Percentiles rank a stretch among this genome's conserved stretches.
phyloP scores from a whole-genome alignment of 495 filamentous ascomycete genomes.

The Neurospora pannonica region DNA sequence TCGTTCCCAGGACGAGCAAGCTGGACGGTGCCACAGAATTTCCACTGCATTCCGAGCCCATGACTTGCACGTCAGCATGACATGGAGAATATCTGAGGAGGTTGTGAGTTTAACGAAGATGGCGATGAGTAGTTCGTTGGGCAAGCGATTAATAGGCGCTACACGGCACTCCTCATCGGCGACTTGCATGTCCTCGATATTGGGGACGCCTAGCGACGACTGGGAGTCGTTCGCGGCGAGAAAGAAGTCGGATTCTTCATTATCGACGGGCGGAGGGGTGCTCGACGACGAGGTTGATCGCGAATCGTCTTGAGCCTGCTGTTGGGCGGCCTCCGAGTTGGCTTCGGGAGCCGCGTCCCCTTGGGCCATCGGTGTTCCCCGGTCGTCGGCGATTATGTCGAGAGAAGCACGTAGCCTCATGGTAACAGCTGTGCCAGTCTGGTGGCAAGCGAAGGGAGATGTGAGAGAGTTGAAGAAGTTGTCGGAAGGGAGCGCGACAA shows the following conservation, averaged over 20 bases:
- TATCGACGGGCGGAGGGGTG: slow-evolving; percentile 68
- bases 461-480: background rate
- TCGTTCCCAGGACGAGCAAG: slow-evolving; percentile 76
- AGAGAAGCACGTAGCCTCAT: slow-evolving; percentile 30
- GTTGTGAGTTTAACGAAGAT: slow-evolving; percentile 79
- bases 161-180: slow-evolving; percentile 46
- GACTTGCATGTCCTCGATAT: slow-evolving; percentile 60
- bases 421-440: slow-evolving; percentile 1
- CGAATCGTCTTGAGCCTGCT: slow-evolving; percentile 18
- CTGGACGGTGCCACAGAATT: slow-evolving; percentile 87
- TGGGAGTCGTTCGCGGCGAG: slow-evolving; percentile 78
- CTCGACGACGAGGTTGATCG: slow-evolving; percentile 65
- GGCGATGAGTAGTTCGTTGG: slow-evolving; percentile 87
- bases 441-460: background rate
- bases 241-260: slow-evolving; percentile 90
- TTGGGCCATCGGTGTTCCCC: background rate
- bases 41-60: slow-evolving; percentile 93
- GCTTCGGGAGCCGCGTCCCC: slow-evolving; percentile 5
- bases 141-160: slow-evolving; percentile 73
- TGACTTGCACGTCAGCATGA: slow-evolving; percentile 84
- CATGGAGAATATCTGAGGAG: slow-evolving; percentile 66
- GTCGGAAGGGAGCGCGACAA: background rate
- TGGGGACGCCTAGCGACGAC: slow-evolving; percentile 75
- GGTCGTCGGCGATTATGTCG: slow-evolving; percentile 35
- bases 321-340: slow-evolving; percentile 1